Evolutionary conservation across 164 flowering plant species (phyloP).

Genomic region (Vitis cinerea): DNA sequence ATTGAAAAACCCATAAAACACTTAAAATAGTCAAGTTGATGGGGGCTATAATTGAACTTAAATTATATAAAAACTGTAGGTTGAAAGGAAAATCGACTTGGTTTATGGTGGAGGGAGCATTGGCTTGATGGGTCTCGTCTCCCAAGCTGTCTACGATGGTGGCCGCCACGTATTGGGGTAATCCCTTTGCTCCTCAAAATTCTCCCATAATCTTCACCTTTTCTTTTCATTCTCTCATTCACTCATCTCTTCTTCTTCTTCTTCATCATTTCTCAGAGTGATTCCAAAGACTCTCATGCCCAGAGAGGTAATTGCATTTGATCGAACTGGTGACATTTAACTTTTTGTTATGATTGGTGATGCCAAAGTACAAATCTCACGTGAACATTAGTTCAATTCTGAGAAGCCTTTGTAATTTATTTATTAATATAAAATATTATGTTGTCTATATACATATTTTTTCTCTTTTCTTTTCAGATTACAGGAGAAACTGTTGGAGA

Average conservation of each 20-base stretch:
- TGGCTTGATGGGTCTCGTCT: constrained; percentile 78
- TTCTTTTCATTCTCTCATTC: neutral
- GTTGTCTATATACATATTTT: neutral
- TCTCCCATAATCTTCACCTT: neutral
- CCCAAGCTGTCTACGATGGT: constrained; percentile 81
- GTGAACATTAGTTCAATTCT: neutral
- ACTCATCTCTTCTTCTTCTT: neutral
- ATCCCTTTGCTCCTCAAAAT: neutral
- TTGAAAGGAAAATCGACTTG: constrained; percentile 64
- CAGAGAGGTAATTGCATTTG: constrained; percentile 51
- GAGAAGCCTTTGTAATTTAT: neutral
- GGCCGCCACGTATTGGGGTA: constrained; percentile 86
- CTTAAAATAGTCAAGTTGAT: neutral
- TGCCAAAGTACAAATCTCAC: neutral
- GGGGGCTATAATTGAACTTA: neutral
- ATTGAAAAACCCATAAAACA: too few species aligned
- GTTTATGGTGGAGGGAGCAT: constrained; percentile 82
- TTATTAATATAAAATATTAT: neutral
- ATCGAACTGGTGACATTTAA: too few species aligned
- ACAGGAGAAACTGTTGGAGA: constrained; percentile 78
- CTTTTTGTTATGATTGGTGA: too few species aligned
- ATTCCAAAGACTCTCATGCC: constrained; percentile 80
- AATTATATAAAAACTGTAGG: constrained; percentile 26
- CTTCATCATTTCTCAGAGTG: constrained; percentile 39
- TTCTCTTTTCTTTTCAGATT: constrained; percentile 35